phyloP scores from a whole-genome alignment of 2,329 filamentous ascomycete genomes.

The Tolypocladium nubicola region DNA sequence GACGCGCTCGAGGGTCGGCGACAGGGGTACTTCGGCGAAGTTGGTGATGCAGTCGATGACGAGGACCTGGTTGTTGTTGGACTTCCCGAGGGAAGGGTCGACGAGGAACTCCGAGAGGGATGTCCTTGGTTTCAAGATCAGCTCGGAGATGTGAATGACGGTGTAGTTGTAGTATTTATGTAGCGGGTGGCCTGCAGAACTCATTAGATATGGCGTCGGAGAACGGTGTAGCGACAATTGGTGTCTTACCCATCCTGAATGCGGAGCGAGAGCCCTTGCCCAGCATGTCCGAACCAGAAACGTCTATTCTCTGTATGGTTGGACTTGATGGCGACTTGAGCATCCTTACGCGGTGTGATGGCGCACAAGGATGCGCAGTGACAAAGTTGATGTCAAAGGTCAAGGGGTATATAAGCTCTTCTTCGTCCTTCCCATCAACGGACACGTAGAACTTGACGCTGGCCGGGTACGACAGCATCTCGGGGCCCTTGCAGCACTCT shows the following conservation, averaged over 20 bases:
- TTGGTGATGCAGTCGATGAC: constrained; percentile 55
- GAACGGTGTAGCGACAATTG: neutral
- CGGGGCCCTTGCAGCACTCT: constrained; percentile 21
- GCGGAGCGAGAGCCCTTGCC: constrained; percentile 35
- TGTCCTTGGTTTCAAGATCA: constrained; percentile 36
- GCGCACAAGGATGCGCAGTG: constrained; percentile 54
- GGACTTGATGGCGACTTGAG: constrained; percentile 50
- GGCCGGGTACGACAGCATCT: constrained; percentile 23
- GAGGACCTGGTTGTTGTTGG: constrained; percentile 30
- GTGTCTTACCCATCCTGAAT: constrained; percentile 33
- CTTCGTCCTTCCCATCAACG: constrained; percentile 26
- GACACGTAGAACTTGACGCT: constrained; percentile 23
- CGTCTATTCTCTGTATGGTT: constrained; percentile 46
- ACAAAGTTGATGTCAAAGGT: constrained; percentile 53
- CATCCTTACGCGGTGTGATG: constrained; percentile 45
- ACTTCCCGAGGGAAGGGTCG: constrained; percentile 19
- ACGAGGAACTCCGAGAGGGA: constrained; percentile 37
- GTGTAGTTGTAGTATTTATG: constrained; percentile 54
- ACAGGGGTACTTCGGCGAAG: constrained; percentile 34
- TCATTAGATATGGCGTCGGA: constrained; percentile 6
- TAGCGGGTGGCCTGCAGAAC: constrained; percentile 43
- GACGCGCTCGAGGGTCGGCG: constrained; percentile 31
- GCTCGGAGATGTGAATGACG: constrained; percentile 46
- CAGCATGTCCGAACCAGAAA: constrained; percentile 32
- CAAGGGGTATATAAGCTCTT: constrained; percentile 34